Evolutionary conservation across 768 basidiomycete genomes (phyloP).

Genomic region (Boletellus sp.): DNA sequence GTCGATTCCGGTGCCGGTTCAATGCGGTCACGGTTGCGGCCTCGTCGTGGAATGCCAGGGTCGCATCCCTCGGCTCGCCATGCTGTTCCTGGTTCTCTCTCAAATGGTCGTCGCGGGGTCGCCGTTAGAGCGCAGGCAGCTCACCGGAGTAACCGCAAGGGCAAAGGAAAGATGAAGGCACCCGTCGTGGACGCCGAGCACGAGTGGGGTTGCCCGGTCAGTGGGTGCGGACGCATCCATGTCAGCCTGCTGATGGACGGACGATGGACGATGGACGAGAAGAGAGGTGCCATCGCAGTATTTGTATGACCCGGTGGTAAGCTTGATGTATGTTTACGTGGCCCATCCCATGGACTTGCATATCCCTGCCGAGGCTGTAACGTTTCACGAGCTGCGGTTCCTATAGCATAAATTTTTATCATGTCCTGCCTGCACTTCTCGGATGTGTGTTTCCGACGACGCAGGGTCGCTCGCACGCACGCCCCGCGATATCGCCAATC

Average conservation of each 20-base stretch:
- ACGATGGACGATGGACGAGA: slow-evolving; percentile 57
- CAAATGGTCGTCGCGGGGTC: slow-evolving; percentile 9
- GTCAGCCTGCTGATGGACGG: slow-evolving; percentile 56
- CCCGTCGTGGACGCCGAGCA: slow-evolving; percentile 44
- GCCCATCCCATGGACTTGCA: background rate
- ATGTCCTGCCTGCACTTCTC: slow-evolving; percentile 13
- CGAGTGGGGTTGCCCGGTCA: slow-evolving; percentile 65
- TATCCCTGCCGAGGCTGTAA: slow-evolving; percentile 3
- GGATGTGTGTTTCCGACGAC: background rate
- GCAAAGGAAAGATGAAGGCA: slow-evolving; percentile 33
- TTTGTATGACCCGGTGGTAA: slow-evolving; percentile 32
- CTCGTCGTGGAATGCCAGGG: slow-evolving; percentile 32
- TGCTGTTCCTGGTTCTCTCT: slow-evolving; percentile 1
- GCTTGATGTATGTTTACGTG: slow-evolving; percentile 17
- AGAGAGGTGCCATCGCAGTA: slow-evolving; percentile 37
- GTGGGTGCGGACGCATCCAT: slow-evolving; percentile 51
- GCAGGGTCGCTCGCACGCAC: background rate
- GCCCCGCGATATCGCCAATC: too few species aligned
- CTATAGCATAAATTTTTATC: slow-evolving; percentile 15
- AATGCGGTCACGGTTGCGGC: slow-evolving; percentile 59
- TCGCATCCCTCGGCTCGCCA: slow-evolving; percentile 2
- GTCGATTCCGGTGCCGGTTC: slow-evolving; percentile 28
- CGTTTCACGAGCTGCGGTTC: background rate
- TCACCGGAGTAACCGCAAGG: slow-evolving; percentile 27
- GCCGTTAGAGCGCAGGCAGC: background rate